Evolutionary conservation across 768 basidiomycete species (phyloP).

Genomic region (Agrocybe pediades): DNA sequence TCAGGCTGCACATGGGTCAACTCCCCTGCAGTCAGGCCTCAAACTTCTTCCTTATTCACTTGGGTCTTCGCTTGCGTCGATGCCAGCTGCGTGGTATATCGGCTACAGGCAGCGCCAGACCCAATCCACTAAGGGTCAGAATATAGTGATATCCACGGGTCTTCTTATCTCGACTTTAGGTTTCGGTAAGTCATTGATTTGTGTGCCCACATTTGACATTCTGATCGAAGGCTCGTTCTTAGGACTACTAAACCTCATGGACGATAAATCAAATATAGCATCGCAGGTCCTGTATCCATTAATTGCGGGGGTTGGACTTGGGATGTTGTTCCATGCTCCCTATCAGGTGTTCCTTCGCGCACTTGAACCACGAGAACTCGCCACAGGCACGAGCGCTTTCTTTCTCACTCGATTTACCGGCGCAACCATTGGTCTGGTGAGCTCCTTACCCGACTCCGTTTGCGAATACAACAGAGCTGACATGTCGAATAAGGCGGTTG

Average conservation of each 20-base stretch:
- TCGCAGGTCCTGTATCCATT: slow-evolving; percentile 63
- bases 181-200: slow-evolving; percentile 56
- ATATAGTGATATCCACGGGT: slow-evolving; percentile 62
- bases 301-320: slow-evolving; percentile 75
- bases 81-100: slow-evolving; percentile 87
- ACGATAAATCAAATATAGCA: slow-evolving; percentile 47
- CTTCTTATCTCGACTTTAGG: slow-evolving; percentile 68
- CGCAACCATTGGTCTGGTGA: slow-evolving; percentile 78
- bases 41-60: slow-evolving; percentile 83
- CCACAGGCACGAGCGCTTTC: slow-evolving; percentile 82
- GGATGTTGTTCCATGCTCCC: slow-evolving; percentile 85
- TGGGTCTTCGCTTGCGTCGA: slow-evolving; percentile 81
- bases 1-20: slow-evolving; percentile 65
- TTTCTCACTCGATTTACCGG: slow-evolving; percentile 88
- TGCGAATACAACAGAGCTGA: slow-evolving; percentile 17
- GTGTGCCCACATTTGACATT: slow-evolving; percentile 7
- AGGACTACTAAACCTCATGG: slow-evolving; percentile 71
- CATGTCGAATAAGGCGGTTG: slow-evolving; percentile 56
- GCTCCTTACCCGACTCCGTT: slow-evolving; percentile 22
- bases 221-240: slow-evolving; percentile 20
- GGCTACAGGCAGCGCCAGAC: slow-evolving; percentile 61
- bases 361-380: slow-evolving; percentile 65
- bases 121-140: slow-evolving; percentile 63
- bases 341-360: slow-evolving; percentile 78
- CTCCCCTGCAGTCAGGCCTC: slow-evolving; percentile 73